A percentile compares a stretch with the other conserved stretches of the same genome.
Conservation (phyloP, 1,139 yeast genomes). For the Debaryomyces coudertii region DNA sequence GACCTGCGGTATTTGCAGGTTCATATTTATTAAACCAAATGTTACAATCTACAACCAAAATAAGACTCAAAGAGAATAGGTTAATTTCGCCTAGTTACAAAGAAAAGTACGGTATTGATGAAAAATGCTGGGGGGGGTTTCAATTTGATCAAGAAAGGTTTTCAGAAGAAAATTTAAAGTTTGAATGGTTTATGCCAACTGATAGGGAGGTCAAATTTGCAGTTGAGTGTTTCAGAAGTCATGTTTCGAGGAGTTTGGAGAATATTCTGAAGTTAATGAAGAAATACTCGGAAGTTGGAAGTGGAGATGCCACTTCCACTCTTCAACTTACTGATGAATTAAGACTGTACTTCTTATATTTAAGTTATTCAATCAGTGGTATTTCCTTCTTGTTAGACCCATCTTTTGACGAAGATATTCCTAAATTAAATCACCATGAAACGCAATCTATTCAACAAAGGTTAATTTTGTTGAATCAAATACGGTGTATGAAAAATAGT, state of each 20-base stretch:
- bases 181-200: slow-evolving; percentile 78
- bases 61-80: slow-evolving; percentile 58
- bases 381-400: slow-evolving; percentile 80
- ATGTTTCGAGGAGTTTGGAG: slow-evolving; percentile 48
- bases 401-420: slow-evolving; percentile 50
- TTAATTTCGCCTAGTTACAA: slow-evolving; percentile 49
- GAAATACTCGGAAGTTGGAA: slow-evolving; percentile 23
- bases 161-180: slow-evolving; percentile 46
- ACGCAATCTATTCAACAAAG: slow-evolving; percentile 42
- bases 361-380: slow-evolving; percentile 72
- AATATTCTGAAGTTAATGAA: slow-evolving; percentile 45
- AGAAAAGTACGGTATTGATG: slow-evolving; percentile 39
- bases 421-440: slow-evolving; percentile 36
- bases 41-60: slow-evolving; percentile 64
- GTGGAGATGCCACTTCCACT: slow-evolving; percentile 23
- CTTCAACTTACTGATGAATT: slow-evolving; percentile 49
- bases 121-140: slow-evolving; percentile 72
- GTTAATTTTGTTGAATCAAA: slow-evolving; percentile 34
- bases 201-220: slow-evolving; percentile 63
- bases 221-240: slow-evolving; percentile 56
- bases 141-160: slow-evolving; percentile 54
- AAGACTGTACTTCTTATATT: slow-evolving; percentile 55
- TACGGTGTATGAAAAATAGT: slow-evolving; percentile 26
- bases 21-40: slow-evolving; percentile 63
- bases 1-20: slow-evolving; percentile 59